Base-by-base conservation (phyloP, 2,329 filamentous ascomycete genomes). In the Venturia pyrina region DNA sequence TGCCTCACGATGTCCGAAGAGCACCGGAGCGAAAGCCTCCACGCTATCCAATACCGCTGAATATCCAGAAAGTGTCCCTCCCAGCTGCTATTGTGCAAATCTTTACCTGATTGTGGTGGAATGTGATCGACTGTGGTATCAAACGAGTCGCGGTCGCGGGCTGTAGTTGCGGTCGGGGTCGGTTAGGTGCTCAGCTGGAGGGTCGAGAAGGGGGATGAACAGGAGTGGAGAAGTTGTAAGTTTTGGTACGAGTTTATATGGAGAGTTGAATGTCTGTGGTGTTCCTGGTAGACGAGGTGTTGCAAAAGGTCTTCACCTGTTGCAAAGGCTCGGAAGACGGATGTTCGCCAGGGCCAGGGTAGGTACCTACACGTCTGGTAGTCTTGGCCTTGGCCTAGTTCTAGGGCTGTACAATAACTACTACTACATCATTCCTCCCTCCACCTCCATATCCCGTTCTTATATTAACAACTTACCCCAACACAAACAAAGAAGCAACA, bases 21-120 rank as follows among this genome's bases (percentile, higher is more conserved):
- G 60, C 60, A 62, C 60, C 60, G 43, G 40, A 44, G 60, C 60
- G 43, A 43, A 62, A 46, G 60, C 60, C 60, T 61, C 43, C 40
- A 62, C 43, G 60, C 60, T 34, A 28, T 43, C 60, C 43, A 62
- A 43, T 62, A 43, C 43, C 60, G 60, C 60, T 62, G 37, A 44
- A 43, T 62, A 62, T 62, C 60, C 60, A 62, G 43, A 43, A 43
- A 24, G 40, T 40, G 60, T 62, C 60, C 60, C 43, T 62, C 43
- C 24, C 40, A 43, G 60, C 21, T 19, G 21, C 60, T 46, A 19
- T 28, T 62, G 28, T 44, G 60, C 28, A 44, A 46, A 62, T 28
- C 32, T 37, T 59, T 59, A 59, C 53, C 53, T 59, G 53, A 5
- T 37, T 59, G 53, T 59, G 19, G 32, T 19, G 53, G 53, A 59